Base-by-base conservation (phyloP, 108 stramenopile genomes). In the Stephanodiscus minutulus region DNA sequence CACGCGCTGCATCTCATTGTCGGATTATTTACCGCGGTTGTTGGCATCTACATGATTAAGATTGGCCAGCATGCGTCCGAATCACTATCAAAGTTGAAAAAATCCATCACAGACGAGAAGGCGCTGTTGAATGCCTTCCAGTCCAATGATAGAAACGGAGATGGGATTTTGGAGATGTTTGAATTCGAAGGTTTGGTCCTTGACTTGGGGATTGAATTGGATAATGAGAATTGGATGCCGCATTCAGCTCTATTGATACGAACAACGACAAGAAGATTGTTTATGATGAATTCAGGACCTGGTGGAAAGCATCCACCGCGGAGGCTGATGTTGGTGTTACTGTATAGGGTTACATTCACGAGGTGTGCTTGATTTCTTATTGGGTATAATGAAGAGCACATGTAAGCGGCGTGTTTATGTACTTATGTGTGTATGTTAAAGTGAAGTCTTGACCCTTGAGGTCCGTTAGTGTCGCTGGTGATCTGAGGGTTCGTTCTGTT, bases 231-330 rank as follows among this genome's bases (percentile, higher is more conserved):
- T 71, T 87, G 74, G 83, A 82, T 43, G 73, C 76, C 12, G 68
- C 68, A 25, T 87, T 74, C 64, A 67, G 74, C 64, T 72, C 81
- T 2, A 58, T 87, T 62, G 83, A 84, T 61, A 36, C 69, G 31
- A 84, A 87, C 56, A 76, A 80, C 71, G 86, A 87, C 65, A 66
- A 87, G 11, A 78, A 66, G 33, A 79, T 87, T 61, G 64, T 69
- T 18, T 87, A 79, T 47, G 86, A 87, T 57, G 86, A 87, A 44
- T 84, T 87, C 47, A 65, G 74, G 39, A 56, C 47, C 20, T 87
- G 86, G 86, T 87, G 83, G 83, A 82, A 65, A 54, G 41, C 53
- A 35, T 44, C 55, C 44, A 74, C 73, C 35, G 35, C 73, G n/a
- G 64, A 74, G 31, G 48, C 60, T 1, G 59, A 59, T 29, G 60